Base-by-base conservation (phyloP, 2,329 filamentous ascomycete species). In the Nakataea oryzae region DNA sequence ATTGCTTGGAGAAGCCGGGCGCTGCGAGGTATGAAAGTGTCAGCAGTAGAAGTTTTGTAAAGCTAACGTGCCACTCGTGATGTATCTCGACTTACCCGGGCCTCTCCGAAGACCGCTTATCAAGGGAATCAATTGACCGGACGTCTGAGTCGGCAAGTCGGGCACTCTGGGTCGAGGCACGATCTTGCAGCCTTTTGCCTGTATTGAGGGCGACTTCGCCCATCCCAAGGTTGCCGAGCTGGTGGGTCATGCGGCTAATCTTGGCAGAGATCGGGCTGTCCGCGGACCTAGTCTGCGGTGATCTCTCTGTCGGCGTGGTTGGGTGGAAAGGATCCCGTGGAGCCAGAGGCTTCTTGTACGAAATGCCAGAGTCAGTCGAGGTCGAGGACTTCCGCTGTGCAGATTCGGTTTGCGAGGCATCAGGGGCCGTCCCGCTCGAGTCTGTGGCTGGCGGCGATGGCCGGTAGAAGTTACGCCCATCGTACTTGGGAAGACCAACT, bases 391-490 rank as follows among this genome's bases (percentile, higher is more conserved):
- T 21, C 6, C 59, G 27, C 11, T 34, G 58, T 26, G n/a, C 14
- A 28, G 58, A 21, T 28, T 29, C 59, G 12, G 59, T 30, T 17
- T 14, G 59, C 11, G 50, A 30, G 54, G 47, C 30, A 7, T 26
- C 50, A 61, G 26, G 50, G 6, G 59, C 30, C 32, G 59, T 61
- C n/a, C 57, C 60, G n/a, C 34, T 34, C 6, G 61, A 56, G 11
- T 63, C 54, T n/a, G 57, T 62, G 13, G 26, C 30, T 1, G 82
- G 81, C 0, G 41, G 41, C 1, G 84, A 86, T 3, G 82, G 74
- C 32, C 80, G 82, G 64, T 86, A 87, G 66, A 87, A 87, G 69
- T 86, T 79, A 69, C 84, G 86, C 28, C 85, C 84, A 66, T 87
- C 84, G 66, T 85, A 88, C 70, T 84, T 86, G 41, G 85, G 84